phyloP scores from a whole-genome alignment of 169 alveolate species.

The Besnoitia besnoiti region DNA sequence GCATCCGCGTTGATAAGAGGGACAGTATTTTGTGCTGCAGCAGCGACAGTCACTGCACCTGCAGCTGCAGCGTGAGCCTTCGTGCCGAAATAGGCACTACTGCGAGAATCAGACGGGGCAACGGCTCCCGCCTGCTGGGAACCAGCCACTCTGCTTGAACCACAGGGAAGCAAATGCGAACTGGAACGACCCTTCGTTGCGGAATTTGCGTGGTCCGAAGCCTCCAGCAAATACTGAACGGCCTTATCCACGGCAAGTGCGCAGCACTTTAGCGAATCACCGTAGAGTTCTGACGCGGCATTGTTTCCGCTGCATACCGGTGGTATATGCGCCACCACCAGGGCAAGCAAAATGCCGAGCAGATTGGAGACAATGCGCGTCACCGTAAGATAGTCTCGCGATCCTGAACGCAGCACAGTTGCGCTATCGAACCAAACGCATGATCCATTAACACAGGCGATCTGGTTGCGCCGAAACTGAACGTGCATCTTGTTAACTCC shows the following conservation, averaged over 20 bases:
- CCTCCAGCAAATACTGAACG: conserved; percentile 5
- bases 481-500: no score
- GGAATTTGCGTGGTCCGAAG: background rate
- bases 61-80: background rate
- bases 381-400: conserved; percentile 41
- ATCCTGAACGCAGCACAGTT: conserved; percentile 51
- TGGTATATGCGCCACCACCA: conserved; percentile 57
- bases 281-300: background rate
- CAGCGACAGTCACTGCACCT: background rate
- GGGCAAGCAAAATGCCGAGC: conserved; percentile 58
- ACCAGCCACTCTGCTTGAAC: no score
- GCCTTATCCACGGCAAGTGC: background rate
- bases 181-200: no score
- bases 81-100: background rate
- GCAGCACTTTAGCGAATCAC: background rate
- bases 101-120: no score
- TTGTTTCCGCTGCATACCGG: conserved; percentile 48
- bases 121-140: no score
- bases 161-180: no score
- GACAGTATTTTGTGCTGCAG: background rate
- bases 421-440: no score
- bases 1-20: background rate
- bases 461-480: no score
- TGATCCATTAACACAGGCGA: no score
- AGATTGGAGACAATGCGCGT: conserved; percentile 56